These are phyloP conservation scores for Blastobotrys apis DNA, from an alignment of 1,139 yeast species.

Conservation along the genomic window DNA sequence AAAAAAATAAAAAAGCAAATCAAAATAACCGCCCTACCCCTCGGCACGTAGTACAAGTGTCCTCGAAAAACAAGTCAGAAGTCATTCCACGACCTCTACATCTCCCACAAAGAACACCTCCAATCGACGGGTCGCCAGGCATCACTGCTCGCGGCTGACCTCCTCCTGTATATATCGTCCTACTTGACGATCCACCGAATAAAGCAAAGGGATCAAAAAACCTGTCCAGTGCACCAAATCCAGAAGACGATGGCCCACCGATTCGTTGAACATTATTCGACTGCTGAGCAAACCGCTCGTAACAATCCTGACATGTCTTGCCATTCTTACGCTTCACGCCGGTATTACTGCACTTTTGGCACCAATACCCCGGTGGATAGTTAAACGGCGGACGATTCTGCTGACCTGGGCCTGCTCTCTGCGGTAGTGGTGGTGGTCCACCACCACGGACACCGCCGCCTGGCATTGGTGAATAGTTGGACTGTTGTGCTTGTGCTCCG, in stretches of 20 bases:
- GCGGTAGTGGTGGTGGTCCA: slow-evolving; percentile 3
- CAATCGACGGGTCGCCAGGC: slow-evolving; percentile 84
- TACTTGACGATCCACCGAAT: slow-evolving; percentile 8
- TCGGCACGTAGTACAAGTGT: slow-evolving; percentile 43
- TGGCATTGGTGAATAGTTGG: background rate
- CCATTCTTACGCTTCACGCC: slow-evolving; percentile 67
- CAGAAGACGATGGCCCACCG: slow-evolving; percentile 1
- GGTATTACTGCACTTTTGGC: slow-evolving; percentile 71
- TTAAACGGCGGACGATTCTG: slow-evolving; percentile 47
- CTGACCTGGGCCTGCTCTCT: background rate
- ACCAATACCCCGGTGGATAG: slow-evolving; percentile 59
- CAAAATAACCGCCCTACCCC: slow-evolving; percentile 51
- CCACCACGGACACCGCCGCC: background rate
- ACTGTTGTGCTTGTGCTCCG: background rate
- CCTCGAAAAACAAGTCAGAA: slow-evolving; percentile 33
- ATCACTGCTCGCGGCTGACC: slow-evolving; percentile 41
- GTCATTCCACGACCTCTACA: slow-evolving; percentile 70
- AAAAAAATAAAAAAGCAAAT: too few relatives aligned
- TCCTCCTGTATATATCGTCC: slow-evolving; percentile 30
- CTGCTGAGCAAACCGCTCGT: slow-evolving; percentile 54
- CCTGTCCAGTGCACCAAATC: background rate
- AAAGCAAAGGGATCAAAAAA: slow-evolving; percentile 7
- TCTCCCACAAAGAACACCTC: slow-evolving; percentile 72
- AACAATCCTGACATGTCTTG: slow-evolving; percentile 65
- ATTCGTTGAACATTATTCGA: slow-evolving; percentile 15